Conservation (phyloP, 352 stramenopile species). For the Phytophthora niederhauseri region DNA sequence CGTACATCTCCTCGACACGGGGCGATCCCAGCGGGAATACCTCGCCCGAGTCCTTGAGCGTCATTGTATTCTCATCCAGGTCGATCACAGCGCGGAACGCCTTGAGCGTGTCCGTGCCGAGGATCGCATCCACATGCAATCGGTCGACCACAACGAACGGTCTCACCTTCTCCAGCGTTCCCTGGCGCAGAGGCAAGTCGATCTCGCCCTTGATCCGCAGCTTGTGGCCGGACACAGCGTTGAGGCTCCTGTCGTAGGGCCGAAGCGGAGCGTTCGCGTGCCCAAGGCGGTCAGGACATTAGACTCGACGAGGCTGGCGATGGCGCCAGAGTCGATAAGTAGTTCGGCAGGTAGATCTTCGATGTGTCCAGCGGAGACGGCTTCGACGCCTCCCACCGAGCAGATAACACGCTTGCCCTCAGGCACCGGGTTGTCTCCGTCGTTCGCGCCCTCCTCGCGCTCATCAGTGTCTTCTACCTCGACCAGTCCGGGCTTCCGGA, state of each 20-base stretch:
- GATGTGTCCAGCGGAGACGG: not conserved
- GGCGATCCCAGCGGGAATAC: not conserved
- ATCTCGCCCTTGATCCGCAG: not conserved
- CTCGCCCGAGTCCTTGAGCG: not conserved
- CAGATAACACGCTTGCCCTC: not conserved
- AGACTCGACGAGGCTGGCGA: not conserved
- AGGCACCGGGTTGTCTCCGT: not conserved
- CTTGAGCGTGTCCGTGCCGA: not conserved
- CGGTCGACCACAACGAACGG: not conserved
- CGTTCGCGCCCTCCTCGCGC: not conserved
- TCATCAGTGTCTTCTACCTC: not conserved
- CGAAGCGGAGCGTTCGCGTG: not conserved
- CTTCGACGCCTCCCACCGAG: not conserved
- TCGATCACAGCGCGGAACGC: conserved; percentile 4
- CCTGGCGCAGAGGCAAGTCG: not conserved
- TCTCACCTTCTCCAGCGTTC: not conserved
- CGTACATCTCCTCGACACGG: not conserved
- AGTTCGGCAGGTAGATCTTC: not conserved
- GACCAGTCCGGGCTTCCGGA: not conserved
- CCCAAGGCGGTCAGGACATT: not conserved
- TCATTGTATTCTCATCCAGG: not conserved
- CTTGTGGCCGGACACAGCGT: not conserved
- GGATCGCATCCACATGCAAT: not conserved
- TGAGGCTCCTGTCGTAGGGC: not conserved
- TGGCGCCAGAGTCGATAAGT: not conserved